Percentiles rank a stretch among this genome's conserved stretches.
Conservation (phyloP, 2,329 filamentous ascomycete species). For the Penicillium sp. region DNA sequence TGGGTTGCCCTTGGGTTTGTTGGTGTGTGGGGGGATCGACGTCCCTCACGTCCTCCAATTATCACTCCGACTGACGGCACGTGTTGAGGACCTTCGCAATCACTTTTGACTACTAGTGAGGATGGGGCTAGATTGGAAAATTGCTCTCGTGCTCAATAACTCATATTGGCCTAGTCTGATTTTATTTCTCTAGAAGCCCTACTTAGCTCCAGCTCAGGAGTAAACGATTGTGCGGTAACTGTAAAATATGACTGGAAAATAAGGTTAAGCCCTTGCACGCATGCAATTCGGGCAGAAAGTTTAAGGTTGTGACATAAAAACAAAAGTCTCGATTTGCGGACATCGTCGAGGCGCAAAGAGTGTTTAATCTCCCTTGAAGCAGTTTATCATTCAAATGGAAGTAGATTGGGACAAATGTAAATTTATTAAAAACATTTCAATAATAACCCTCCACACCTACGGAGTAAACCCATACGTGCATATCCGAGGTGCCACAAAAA, state of each 20-base stretch:
- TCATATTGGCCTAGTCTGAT: background rate
- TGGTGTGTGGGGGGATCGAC: background rate
- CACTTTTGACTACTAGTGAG: too few relatives aligned
- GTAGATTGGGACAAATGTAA: background rate
- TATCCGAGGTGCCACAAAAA: background rate
- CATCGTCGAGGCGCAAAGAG: too few relatives aligned
- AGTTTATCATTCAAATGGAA: background rate
- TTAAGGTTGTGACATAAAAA: background rate
- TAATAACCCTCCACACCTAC: too few relatives aligned
- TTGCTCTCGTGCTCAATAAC: background rate
- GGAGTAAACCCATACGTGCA: too few relatives aligned
- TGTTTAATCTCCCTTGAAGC: too few relatives aligned
- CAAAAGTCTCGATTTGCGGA: too few relatives aligned
- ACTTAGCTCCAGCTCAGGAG: background rate
- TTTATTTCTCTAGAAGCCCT: background rate
- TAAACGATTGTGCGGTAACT: background rate
- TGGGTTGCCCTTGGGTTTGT: background rate
- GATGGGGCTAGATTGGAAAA: too few relatives aligned
- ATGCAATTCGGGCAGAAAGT: background rate
- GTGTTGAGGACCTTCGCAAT: conserved; percentile 1
- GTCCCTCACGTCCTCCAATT: too few relatives aligned
- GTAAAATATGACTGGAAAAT: background rate
- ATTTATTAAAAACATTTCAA: background rate
- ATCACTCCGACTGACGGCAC: background rate
- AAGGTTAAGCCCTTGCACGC: background rate